Conservation (phyloP, 192 early-diverging fungal species). For the Chytriomyces sp. region DNA sequence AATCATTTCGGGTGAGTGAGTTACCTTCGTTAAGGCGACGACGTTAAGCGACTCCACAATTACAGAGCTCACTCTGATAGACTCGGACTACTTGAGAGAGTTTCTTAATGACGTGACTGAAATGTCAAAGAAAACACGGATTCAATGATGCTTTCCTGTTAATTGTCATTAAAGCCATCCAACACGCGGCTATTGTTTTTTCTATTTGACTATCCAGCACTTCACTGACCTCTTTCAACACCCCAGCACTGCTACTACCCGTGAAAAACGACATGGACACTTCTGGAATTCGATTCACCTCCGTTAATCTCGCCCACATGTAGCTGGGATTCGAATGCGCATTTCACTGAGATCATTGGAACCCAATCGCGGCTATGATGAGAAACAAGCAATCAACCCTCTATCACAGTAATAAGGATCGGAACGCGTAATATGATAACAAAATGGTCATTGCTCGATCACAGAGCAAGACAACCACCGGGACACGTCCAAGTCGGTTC, state of each 20-base stretch:
- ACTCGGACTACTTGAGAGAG: background rate
- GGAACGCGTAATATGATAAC: too few relatives aligned
- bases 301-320: too few relatives aligned
- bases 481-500: too few relatives aligned
- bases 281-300: too few relatives aligned
- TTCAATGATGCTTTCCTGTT: background rate
- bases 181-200: background rate
- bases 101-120: background rate
- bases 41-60: background rate
- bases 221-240: background rate
- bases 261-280: too few relatives aligned
- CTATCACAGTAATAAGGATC: too few relatives aligned
- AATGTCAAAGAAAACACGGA: background rate
- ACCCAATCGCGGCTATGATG: too few relatives aligned
- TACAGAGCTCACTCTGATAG: background rate
- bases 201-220: background rate
- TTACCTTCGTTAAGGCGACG: background rate
- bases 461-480: too few relatives aligned
- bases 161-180: background rate
- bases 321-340: too few relatives aligned
- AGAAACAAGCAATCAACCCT: too few relatives aligned
- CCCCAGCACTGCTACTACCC: background rate
- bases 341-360: too few relatives aligned
- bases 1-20: conserved; percentile 8
- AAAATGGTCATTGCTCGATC: too few relatives aligned